These are phyloP conservation scores for Citrus medica DNA, from an alignment of 345 rosid species.

Conservation along the genomic window DNA sequence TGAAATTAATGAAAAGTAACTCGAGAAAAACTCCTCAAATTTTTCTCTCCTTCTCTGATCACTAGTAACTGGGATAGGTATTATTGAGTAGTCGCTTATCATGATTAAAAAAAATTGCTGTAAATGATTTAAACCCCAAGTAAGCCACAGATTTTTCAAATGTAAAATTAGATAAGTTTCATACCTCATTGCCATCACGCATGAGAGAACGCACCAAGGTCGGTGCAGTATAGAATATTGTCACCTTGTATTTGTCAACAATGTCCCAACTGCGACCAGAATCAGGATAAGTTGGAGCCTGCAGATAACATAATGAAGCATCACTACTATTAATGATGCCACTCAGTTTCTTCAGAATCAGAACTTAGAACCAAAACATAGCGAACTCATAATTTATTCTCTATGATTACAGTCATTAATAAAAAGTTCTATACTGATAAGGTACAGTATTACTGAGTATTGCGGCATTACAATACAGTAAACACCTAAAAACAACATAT, in stretches of 20 bases:
- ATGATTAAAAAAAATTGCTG: not conserved
- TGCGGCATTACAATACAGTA: not conserved
- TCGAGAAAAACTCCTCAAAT: not conserved
- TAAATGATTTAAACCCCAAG: not conserved
- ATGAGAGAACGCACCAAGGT: conserved; percentile 96
- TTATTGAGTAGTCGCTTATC: not conserved
- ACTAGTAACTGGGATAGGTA: not conserved
- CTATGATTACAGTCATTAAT: not conserved
- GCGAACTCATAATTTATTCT: not conserved
- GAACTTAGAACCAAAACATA: not conserved
- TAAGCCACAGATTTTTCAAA: conserved; percentile 8
- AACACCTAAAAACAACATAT: too few relatives aligned
- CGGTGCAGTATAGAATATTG: conserved; percentile 95
- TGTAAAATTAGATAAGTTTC: conserved; percentile 19
- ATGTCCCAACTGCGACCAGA: conserved; percentile 97
- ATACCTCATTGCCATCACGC: conserved; percentile 85
- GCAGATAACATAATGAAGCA: conserved; percentile 21
- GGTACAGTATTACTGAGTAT: not conserved
- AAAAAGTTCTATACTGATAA: not conserved
- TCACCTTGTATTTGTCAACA: conserved; percentile 90
- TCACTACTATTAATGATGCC: conserved; percentile 14
- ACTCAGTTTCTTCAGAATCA: conserved; percentile 8
- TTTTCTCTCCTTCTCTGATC: not conserved
- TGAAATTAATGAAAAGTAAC: not conserved
- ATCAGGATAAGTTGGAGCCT: conserved; percentile 95